Evolutionary conservation across 2,329 filamentous ascomycete species (phyloP).

Genomic region (Macrophomina phaseolina): DNA sequence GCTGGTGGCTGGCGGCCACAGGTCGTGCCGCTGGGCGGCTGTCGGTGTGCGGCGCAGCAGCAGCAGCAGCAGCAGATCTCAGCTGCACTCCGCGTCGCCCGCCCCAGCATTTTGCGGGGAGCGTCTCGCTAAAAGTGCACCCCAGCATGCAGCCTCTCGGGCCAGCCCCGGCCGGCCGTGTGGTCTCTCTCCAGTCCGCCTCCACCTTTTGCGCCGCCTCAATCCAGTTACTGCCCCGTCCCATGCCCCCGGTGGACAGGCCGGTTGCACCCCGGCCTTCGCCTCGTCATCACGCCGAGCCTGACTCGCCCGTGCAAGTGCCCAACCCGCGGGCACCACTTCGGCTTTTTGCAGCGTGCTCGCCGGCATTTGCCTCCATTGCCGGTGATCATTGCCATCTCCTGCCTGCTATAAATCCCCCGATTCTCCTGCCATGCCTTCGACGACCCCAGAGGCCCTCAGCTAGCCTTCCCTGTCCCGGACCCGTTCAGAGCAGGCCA

Average conservation of each 20-base stretch:
- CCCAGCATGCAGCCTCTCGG: background rate
- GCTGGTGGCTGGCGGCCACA: background rate
- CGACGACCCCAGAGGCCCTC: background rate
- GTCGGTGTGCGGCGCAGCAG: background rate
- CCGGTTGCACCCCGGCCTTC: background rate
- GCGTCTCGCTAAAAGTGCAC: conserved; percentile 7
- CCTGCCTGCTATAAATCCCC: conserved; percentile 1
- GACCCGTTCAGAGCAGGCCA: background rate
- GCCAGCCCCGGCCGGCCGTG: background rate
- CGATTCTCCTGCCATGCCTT: background rate
- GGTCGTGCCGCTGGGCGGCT: background rate
- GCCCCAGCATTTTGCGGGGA: conserved; percentile 4
- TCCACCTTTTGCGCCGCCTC: background rate
- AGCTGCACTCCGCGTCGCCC: background rate
- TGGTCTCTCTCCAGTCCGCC: background rate
- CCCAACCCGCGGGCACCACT: background rate
- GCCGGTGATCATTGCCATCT: conserved; percentile 6
- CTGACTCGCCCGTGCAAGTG: conserved; percentile 4
- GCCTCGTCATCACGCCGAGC: conserved; percentile 13
- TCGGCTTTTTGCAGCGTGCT: conserved; percentile 6
- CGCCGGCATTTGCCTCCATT: background rate
- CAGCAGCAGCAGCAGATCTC: background rate
- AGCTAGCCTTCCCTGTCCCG: background rate
- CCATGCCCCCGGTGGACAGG: conserved; percentile 6
- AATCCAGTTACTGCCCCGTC: conserved; percentile 2